phyloP scores from a whole-genome alignment of 2,329 filamentous ascomycete genomes.

The Ramularia collo-cygni region DNA sequence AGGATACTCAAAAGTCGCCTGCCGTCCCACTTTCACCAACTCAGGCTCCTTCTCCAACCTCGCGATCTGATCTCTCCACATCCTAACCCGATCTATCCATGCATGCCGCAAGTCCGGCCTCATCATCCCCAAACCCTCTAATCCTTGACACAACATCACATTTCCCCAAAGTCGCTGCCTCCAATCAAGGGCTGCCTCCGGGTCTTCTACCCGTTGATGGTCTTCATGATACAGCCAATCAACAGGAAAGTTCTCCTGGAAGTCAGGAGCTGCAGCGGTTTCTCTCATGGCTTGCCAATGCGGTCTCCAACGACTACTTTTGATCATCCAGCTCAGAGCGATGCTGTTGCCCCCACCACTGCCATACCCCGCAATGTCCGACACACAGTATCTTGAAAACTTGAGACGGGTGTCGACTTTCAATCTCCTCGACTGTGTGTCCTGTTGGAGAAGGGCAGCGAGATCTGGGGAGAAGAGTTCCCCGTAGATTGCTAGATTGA shows the following conservation, averaged over 20 bases:
- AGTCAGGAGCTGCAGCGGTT: constrained; percentile 13
- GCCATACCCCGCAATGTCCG: constrained; percentile 22
- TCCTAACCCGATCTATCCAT: constrained; percentile 17
- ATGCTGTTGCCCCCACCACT: constrained; percentile 1
- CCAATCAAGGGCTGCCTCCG: constrained; percentile 11
- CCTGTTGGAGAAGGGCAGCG: constrained; percentile 17
- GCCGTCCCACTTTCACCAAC: constrained; percentile 4
- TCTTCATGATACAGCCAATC: constrained; percentile 9
- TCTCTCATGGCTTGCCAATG: constrained; percentile 21
- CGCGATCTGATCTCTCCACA: constrained; percentile 15
- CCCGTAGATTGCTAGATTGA: constrained; percentile 31
- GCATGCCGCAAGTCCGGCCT: constrained; percentile 1
- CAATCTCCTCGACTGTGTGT: constrained; percentile 5
- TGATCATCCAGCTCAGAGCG: constrained; percentile 18
- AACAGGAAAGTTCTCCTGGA: constrained; percentile 11
- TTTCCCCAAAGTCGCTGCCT: constrained; percentile 23
- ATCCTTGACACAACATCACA: constrained; percentile 25
- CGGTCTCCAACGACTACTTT: constrained; percentile 22
- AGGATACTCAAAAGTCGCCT: constrained; percentile 14
- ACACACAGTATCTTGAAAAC: constrained; percentile 29
- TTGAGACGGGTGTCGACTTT: constrained; percentile 24
- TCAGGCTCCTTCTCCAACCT: constrained; percentile 15
- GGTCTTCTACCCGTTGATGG: not conserved
- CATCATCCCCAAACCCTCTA: constrained; percentile 28
- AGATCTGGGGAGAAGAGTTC: constrained; percentile 27